Evolutionary conservation across 805 yeast genomes (phyloP), one percentile per base, ranked within the genome.

Genomic region (Cyberlindnera maclurae): DNA sequence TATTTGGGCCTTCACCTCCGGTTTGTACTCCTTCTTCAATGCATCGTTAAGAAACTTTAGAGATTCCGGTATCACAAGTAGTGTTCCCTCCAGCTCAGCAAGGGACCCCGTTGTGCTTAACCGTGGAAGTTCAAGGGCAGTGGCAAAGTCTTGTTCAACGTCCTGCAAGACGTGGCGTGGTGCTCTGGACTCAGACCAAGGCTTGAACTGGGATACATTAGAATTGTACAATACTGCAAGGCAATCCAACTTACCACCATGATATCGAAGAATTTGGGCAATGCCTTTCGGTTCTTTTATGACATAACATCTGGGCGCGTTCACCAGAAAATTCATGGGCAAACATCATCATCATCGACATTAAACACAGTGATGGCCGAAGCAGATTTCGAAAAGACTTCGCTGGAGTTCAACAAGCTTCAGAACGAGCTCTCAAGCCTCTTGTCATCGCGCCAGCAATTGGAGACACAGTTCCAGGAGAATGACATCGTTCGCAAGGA

Each of bases 381-480:
- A 36, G 58, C 54, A 35, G 62, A 66, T 34, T 63, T 71, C 42
- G 75, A 71, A 46, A 49, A 59, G 49, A 59, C 63, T 37, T 70
- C 75, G 33, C 50, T 69, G 36, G 68, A 62, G 43, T 71, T 64
- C 68, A 69, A 60, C 48, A 52, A 62, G 30, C 59, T 66, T 10
- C 82, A 77, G 49, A 60, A 60, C 36, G 60, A 62, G 17, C 58
- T 77, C 34, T 63, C 60, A 41, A 82, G 76, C 37, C 65, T 77
- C 31, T 70, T 88, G 28, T 65, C 75, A 5, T 77, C 87, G 11
- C 78, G 97, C 54, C 95, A 90, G 49, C 76, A 80, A 55, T 71
- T 93, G 33, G 99, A 93, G 57, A 85, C 97, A 1, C 99, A 93
- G 63, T 75, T 69, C 51, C 98, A 93, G 61, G 99, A 93, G 60